Conservation (phyloP, 805 yeast genomes). For the Yamadazyma akitaensis region DNA sequence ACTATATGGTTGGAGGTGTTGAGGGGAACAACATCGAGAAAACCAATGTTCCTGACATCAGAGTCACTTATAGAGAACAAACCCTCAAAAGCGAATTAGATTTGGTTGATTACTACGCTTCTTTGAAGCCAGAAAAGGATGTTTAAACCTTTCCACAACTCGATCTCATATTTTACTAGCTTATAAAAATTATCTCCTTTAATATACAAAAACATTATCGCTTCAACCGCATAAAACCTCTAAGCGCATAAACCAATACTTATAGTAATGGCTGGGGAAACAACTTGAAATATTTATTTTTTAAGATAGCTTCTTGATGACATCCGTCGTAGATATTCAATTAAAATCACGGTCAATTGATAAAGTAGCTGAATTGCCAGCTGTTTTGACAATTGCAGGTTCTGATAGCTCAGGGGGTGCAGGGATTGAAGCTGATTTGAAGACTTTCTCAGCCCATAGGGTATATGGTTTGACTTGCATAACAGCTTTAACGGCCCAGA, state of each 20-base stretch:
- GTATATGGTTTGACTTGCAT: slow-evolving; percentile 78
- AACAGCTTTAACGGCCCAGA: slow-evolving; percentile 79
- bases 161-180: neutral
- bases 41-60: slow-evolving; percentile 90
- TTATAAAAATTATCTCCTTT: too few species aligned
- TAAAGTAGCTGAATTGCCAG: slow-evolving; percentile 12
- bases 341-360: neutral
- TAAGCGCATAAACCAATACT: slow-evolving; percentile 9
- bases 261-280: too few species aligned
- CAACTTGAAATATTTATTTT: too few species aligned
- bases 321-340: neutral
- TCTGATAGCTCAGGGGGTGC: slow-evolving; percentile 90
- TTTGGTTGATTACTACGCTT: slow-evolving; percentile 58
- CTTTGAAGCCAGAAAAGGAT: slow-evolving; percentile 6
- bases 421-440: slow-evolving; percentile 85
- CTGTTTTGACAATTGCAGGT: slow-evolving; percentile 52
- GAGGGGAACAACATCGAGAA: slow-evolving; percentile 87
- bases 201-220: neutral
- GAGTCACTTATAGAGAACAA: slow-evolving; percentile 80
- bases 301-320: too few species aligned
- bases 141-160: neutral
- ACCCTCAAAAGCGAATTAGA: slow-evolving; percentile 71
- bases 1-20: slow-evolving; percentile 56
- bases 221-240: neutral
- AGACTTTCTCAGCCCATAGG: slow-evolving; percentile 70